Base-by-base conservation (phyloP, 768 basidiomycete genomes). In the Mycena rosella region DNA sequence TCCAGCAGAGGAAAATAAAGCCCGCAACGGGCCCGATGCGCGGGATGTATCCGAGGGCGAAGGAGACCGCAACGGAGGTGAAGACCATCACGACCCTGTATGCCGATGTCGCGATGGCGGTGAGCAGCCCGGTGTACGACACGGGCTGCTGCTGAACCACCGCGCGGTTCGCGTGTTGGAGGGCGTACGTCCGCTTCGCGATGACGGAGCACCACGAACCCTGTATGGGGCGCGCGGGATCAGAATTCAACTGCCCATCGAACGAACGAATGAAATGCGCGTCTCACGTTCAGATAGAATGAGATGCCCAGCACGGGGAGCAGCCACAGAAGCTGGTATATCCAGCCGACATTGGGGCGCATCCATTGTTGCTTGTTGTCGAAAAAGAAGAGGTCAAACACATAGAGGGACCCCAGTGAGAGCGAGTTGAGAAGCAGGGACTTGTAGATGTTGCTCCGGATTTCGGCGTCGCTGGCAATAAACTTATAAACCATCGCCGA, bases 1-100 rank as follows among this genome's bases (percentile, higher is more conserved):
- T 85, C 91, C 95, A 94, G 73, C 93, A 95, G 64, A 95, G 79
- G 74, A 95, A 96, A 7, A 87, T 76, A 74, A 95, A 93, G 29
- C 88, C 87, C 7, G 85, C 78, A 2, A 82, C 65, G 0, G 86
- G 82, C 11, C 95, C 95, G 15, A 90, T 78, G 61, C 85, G 81
- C 3, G 95, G 95, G 22, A 94, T 81, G 57, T 84, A 82, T 7
- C 83, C 80, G 34, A 96, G 81, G 18, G 84, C 83, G 65, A 91
- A 89, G 5, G 91, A 91, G 22, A 95, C 80, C 10, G 87, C 74
- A 24, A 95, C 81, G 17, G 93, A 93, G 6, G 93, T 94, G 74
- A 89, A 79, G 22, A 95, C 87, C 91, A 96, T 94, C 63, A 95
- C 88, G 2, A 85, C 85, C 20, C 94, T 87, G 73, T 96, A 96